These are phyloP conservation scores for Lipomyces chichibuensis DNA, from an alignment of 805 yeast genomes.

Conservation along the genomic window DNA sequence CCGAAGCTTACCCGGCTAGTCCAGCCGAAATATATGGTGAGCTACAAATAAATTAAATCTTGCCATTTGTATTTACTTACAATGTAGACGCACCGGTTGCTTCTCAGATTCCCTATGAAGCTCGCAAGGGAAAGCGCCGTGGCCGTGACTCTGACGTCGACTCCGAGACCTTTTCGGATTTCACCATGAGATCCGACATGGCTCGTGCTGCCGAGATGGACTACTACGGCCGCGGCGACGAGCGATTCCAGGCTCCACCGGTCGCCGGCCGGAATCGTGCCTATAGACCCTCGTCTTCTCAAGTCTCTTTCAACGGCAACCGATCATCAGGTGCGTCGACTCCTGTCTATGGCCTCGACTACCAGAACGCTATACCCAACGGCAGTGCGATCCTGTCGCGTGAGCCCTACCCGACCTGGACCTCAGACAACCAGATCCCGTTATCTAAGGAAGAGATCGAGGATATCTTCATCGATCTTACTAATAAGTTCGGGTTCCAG, in stretches of 20 bases:
- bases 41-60: not conserved
- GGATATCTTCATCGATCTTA: conserved; percentile 60
- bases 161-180: conserved; percentile 49
- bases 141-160: conserved; percentile 43
- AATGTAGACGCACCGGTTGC: conserved; percentile 44
- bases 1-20: conserved; percentile 50
- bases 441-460: conserved; percentile 67
- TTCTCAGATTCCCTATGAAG: conserved; percentile 34
- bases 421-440: conserved; percentile 87
- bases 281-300: conserved; percentile 48
- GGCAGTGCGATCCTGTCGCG: conserved; percentile 31
- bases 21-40: conserved; percentile 50
- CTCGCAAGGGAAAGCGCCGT: conserved; percentile 35
- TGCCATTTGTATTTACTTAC: conserved; percentile 2
- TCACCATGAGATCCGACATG: conserved; percentile 50
- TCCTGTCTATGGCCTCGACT: conserved; percentile 78
- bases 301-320: conserved; percentile 78
- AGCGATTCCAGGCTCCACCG: conserved; percentile 42
- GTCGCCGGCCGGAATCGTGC: conserved; percentile 35
- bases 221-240: conserved; percentile 46
- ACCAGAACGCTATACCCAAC: conserved; percentile 35
- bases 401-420: conserved; percentile 99
- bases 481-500: conserved; percentile 81
- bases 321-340: conserved; percentile 93
- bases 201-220: conserved; percentile 46